Evolutionary conservation across 2,329 filamentous ascomycete species (phyloP).

Genomic region (Exophiala lecanii-corni): DNA sequence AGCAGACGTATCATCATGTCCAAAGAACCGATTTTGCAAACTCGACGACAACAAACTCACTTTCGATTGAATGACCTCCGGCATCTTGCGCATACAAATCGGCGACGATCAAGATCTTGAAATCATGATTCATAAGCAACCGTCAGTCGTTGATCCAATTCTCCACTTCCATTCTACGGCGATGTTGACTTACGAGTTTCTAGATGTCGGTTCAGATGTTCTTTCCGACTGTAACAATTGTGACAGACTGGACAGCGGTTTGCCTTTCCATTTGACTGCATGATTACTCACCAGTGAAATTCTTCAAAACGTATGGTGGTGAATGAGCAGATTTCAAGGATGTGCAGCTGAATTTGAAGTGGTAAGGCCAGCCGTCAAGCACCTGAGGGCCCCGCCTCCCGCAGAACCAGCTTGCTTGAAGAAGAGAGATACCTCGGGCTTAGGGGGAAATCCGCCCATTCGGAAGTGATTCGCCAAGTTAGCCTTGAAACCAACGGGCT

Average conservation of each 20-base stretch:
- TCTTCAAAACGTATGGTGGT: too few species aligned
- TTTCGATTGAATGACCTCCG: background rate
- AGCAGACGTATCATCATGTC: background rate
- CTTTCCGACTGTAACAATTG: constrained; percentile 6
- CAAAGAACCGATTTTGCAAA: background rate
- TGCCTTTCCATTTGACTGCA: too few species aligned
- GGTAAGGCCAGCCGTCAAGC: too few species aligned
- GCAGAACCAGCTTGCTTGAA: too few species aligned
- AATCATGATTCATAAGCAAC: background rate
- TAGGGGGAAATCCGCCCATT: too few species aligned
- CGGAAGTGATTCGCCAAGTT: too few species aligned
- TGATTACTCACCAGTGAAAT: too few species aligned
- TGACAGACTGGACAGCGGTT: constrained; percentile 2
- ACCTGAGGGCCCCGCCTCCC: too few species aligned
- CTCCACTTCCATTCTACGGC: background rate
- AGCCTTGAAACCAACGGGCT: too few species aligned
- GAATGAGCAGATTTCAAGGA: too few species aligned
- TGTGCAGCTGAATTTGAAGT: too few species aligned
- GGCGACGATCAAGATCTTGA: background rate
- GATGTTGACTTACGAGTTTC: constrained; percentile 1
- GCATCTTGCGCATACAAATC: background rate
- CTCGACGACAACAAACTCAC: background rate
- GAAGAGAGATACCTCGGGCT: too few species aligned
- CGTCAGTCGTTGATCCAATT: background rate
- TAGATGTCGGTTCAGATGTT: constrained; percentile 8